phyloP scores from a whole-genome alignment of 495 filamentous ascomycete species.

The Penicillium crystallinum region DNA sequence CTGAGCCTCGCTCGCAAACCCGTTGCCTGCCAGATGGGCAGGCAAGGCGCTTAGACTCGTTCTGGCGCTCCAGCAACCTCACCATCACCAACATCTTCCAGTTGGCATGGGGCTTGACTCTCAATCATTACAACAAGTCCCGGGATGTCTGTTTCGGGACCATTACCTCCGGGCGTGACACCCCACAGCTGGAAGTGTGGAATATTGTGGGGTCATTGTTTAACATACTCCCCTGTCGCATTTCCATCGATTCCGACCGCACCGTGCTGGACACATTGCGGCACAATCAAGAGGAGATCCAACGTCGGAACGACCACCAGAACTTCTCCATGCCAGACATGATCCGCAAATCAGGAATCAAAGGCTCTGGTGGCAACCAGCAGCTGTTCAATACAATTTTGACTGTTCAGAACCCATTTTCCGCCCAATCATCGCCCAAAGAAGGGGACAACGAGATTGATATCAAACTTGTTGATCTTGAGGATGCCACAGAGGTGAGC shows the following conservation, averaged over 20 bases:
- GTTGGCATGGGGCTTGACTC: neutral
- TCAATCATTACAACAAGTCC: neutral
- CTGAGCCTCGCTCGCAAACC: neutral
- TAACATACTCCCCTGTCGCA: neutral
- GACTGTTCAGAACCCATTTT: neutral
- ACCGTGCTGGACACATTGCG: neutral
- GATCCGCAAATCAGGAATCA: neutral
- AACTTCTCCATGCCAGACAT: neutral
- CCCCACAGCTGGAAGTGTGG: neutral
- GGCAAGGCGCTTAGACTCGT: neutral
- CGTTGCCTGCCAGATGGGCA: neutral
- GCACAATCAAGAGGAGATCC: neutral
- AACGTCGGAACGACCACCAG: neutral
- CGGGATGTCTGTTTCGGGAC: neutral
- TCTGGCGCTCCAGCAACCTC: neutral
- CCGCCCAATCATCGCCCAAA: neutral
- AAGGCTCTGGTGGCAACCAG: neutral
- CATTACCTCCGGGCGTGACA: neutral
- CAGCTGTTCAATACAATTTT: neutral
- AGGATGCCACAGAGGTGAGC: neutral
- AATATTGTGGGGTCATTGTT: neutral
- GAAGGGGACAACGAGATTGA: neutral
- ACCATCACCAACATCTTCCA: neutral
- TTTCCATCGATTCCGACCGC: neutral
- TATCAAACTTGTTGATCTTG: neutral